Evolutionary conservation across 2,329 filamentous ascomycete species (phyloP).

Genomic region (Arthroderma sp.): DNA sequence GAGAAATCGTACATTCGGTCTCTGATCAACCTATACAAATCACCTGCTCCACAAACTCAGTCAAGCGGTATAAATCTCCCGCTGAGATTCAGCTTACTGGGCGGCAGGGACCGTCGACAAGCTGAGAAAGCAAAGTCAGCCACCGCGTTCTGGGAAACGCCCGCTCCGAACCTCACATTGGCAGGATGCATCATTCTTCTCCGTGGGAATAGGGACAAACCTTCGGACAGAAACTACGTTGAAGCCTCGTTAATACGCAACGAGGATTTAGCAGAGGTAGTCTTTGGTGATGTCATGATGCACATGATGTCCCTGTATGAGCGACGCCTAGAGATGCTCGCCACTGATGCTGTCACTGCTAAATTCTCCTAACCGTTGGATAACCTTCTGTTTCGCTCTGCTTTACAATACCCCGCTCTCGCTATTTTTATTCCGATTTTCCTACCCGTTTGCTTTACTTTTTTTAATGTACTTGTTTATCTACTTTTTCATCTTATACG

Average conservation of each 20-base stretch:
- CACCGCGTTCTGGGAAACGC: conserved; percentile 46
- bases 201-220: conserved; percentile 31
- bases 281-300: conserved; percentile 72
- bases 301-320: conserved; percentile 72
- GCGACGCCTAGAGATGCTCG: conserved; percentile 56
- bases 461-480: neutral
- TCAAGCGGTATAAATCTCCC: conserved; percentile 6
- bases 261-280: conserved; percentile 51
- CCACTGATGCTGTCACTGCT: conserved; percentile 52
- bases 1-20: conserved; percentile 64
- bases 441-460: neutral
- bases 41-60: conserved; percentile 37
- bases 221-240: conserved; percentile 42
- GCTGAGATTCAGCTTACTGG: neutral
- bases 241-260: conserved; percentile 57
- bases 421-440: neutral
- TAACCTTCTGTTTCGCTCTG: too few relatives aligned
- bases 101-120: conserved; percentile 5
- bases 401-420: neutral
- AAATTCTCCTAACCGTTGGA: neutral
- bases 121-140: neutral
- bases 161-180: conserved; percentile 53
- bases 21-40: conserved; percentile 56
- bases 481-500: neutral
- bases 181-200: conserved; percentile 58